Conservation (phyloP, 1,139 yeast species). For the Taiozyma sp. region DNA sequence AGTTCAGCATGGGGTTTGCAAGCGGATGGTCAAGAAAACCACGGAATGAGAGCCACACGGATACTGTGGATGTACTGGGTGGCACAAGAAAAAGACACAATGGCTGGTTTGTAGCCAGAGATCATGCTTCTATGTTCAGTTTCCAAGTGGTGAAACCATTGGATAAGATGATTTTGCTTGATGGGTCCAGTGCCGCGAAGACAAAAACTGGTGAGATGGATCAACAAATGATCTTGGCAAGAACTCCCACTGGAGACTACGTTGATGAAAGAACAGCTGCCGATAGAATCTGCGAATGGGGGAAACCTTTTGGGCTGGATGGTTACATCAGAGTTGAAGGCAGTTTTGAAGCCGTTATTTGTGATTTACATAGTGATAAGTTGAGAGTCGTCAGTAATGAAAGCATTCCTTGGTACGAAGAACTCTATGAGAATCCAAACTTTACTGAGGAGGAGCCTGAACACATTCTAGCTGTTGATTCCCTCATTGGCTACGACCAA, state of each 20-base stretch:
- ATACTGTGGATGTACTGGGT: background rate
- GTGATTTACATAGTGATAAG: conserved; percentile 42
- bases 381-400: conserved; percentile 40
- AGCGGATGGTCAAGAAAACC: conserved; percentile 2
- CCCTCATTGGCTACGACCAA: conserved; percentile 35
- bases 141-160: conserved; percentile 41
- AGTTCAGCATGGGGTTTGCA: conserved; percentile 34
- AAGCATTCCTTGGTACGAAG: conserved; percentile 33
- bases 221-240: conserved; percentile 36
- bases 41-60: background rate
- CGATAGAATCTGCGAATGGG: conserved; percentile 38
- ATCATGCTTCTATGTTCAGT: conserved; percentile 31
- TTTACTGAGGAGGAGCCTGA: conserved; percentile 10
- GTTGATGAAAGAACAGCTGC: conserved; percentile 41
- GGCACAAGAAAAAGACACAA: background rate
- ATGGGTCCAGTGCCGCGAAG: conserved; percentile 60
- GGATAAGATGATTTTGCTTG: conserved; percentile 41
- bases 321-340: conserved; percentile 51
- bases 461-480: conserved; percentile 20
- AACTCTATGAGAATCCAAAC: conserved; percentile 28
- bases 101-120: conserved; percentile 1
- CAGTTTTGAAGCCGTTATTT: conserved; percentile 51
- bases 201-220: conserved; percentile 49
- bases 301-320: conserved; percentile 38
- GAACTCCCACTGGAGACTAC: conserved; percentile 22